phyloP scores from a whole-genome alignment of 176 grass and related monocot species.

The Carex cristatella region DNA sequence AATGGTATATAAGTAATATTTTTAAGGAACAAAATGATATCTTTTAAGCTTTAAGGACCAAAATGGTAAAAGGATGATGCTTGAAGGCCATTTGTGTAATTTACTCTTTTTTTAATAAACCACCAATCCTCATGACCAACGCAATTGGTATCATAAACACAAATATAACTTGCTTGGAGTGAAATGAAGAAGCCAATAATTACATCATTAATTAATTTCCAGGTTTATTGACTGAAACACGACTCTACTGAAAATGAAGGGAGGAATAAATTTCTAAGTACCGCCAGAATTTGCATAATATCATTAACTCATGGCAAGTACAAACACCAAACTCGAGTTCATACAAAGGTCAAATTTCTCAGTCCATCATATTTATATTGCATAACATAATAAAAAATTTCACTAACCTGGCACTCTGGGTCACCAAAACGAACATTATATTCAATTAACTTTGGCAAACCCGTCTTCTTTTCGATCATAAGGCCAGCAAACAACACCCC shows the following conservation, averaged over 20 bases:
- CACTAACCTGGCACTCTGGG: slow-evolving; percentile 92
- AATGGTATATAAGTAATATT: too few species aligned
- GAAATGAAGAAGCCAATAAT: not conserved
- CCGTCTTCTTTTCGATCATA: slow-evolving; percentile 84
- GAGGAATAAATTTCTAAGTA: too few species aligned
- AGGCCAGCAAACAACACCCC: slow-evolving; percentile 82
- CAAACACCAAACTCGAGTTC: not conserved
- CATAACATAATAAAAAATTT: not conserved
- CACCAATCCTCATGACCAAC: not conserved
- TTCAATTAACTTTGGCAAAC: slow-evolving; percentile 87
- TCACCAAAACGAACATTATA: slow-evolving; percentile 91
- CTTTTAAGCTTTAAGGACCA: too few species aligned
- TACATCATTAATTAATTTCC: not conserved
- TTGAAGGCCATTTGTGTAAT: too few species aligned
- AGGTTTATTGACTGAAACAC: not conserved
- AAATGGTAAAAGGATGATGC: too few species aligned
- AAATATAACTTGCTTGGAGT: not conserved
- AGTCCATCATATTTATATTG: not conserved
- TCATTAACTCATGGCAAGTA: not conserved
- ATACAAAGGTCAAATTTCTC: too few species aligned
- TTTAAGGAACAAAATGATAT: too few species aligned
- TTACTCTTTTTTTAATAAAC: not conserved
- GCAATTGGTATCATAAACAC: slow-evolving; percentile 2
- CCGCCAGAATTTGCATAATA: too few species aligned
- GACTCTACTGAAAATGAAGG: too few species aligned